Base-by-base conservation (phyloP, 1,139 yeast species). In the Pichia sp. region DNA sequence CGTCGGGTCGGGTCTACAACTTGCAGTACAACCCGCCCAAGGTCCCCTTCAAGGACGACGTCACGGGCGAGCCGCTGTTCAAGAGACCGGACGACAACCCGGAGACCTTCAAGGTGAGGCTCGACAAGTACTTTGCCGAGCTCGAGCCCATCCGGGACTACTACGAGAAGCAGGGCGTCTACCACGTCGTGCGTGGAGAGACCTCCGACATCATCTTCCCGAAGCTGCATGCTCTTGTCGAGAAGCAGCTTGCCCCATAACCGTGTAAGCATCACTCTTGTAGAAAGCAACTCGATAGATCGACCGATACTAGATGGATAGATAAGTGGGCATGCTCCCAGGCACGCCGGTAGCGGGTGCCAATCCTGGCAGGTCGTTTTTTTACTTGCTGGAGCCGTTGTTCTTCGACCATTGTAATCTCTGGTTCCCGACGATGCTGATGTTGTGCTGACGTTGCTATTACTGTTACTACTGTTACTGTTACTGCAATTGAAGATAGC, bases 21-120 rank as follows among this genome's bases (percentile, higher is more conserved):
- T 69, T 88, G 60, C 85, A 89, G 57, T 92, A 89, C 70, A 90
- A 88, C 64, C 97, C 97, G 3, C 98, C 98, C 2, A 85, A 85
- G 62, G 79, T 77, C 1, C 83, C 91, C 0, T 95, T 89, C 51
- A 77, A 73, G 58, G 98, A 92, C 67, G 97, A 92, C 67, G 66
- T 90, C 2, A 92, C 98, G 0, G 97, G 97, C 0, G 97, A 92
- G 65, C 85, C 89, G 1, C 74, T 92, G 56, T 71, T 79, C 36
- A 88, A 90, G 69, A 77, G 98, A 55, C 77, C 83, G 0, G 98
- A 92, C 64, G 98, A 92, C 66, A 87, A 84, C 47, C 78, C 78
- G 2, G 85, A 77, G 58, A 86, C 86, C 1, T 87, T 91, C 65
- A 80, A 79, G 59, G 78, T 79, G 62, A 73, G 98, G 60, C 72